Evolutionary conservation across 2,329 filamentous ascomycete genomes (phyloP), one percentile per base, ranked within the genome.

Genomic region (Hypoxylon sp.): DNA sequence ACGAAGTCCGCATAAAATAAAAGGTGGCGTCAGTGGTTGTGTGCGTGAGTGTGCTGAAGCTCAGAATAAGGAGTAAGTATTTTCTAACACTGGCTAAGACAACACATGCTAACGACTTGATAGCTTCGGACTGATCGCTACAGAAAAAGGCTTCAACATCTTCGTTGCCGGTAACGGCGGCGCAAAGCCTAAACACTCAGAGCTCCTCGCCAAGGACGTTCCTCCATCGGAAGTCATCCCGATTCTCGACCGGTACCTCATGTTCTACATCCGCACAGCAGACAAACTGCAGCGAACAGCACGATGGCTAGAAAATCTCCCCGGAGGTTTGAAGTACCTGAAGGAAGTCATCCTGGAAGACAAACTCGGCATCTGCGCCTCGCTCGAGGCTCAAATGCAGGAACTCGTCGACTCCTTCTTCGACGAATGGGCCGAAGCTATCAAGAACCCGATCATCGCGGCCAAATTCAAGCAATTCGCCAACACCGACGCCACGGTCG

Each of bases 31-130:
- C 0, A 94, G 91, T 58, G 94, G 94, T 11, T 97, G 94, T 70
- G 93, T 97, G n/a, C 86, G 94, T 58, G 94, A 97, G 79, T 97
- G 94, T 71, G 94, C 94, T 0, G 94, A 97, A 78, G 94, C 94
- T 1, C 94, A 96, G 75, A 95, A 90, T 79, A 97, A 97, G 79
- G 94, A 97, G 89, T 91, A 79, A 73, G 87, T 79, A 4, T 12
- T n/a, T 29, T 21, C 32, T 16, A 25, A 11, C 56, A 30, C 12
- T 16, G 9, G 0, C 11, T 21, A 37, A 29, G 14, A 9, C n/a
- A 21, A 43, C 14, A 34, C 23, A 43, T 53, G 23, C 70, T 68
- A 37, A 73, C 39, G 16, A 14, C 2, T 16, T 25, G 29, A 37
- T 63, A 54, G 89, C 75, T 97, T 97, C 72, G 94, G 94, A 21